These are phyloP conservation scores for Mucor indicus DNA, from an alignment of 371 early-diverging fungal species.

Conservation along the genomic window DNA sequence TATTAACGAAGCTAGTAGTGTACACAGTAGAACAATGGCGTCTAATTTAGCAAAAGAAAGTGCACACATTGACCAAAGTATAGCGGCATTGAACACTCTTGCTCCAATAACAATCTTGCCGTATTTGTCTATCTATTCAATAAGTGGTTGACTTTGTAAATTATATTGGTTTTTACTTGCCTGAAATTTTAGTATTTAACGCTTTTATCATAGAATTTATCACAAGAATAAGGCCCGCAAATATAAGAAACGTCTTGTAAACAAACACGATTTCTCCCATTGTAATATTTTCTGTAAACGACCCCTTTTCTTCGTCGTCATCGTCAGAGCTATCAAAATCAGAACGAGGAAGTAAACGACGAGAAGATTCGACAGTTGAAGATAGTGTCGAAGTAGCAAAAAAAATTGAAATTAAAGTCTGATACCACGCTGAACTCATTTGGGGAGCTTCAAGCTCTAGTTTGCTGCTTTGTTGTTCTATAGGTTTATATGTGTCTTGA, in stretches of 20 bases:
- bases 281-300: constrained; percentile 9
- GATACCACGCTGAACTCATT: too few relatives aligned
- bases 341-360: constrained; percentile 14
- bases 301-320: constrained; percentile 10
- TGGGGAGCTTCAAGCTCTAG: too few relatives aligned
- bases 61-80: constrained; percentile 49
- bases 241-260: constrained; percentile 48
- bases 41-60: constrained; percentile 42
- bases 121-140: constrained; percentile 27
- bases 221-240: constrained; percentile 41
- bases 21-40: constrained; percentile 38
- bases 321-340: constrained; percentile 11
- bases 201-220: constrained; percentile 48
- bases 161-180: constrained; percentile 14
- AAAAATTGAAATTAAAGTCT: too few relatives aligned
- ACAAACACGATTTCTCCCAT: constrained; percentile 34
- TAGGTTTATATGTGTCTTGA: too few relatives aligned
- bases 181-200: constrained; percentile 42
- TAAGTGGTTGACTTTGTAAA: not conserved
- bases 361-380: too few relatives aligned
- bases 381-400: too few relatives aligned
- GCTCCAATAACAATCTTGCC: constrained; percentile 46
- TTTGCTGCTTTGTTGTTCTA: too few relatives aligned
- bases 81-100: constrained; percentile 37
- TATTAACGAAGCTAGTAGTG: constrained; percentile 41